Evolutionary conservation across 2,329 filamentous ascomycete species (phyloP).

Genomic region (Neurospora sp.): DNA sequence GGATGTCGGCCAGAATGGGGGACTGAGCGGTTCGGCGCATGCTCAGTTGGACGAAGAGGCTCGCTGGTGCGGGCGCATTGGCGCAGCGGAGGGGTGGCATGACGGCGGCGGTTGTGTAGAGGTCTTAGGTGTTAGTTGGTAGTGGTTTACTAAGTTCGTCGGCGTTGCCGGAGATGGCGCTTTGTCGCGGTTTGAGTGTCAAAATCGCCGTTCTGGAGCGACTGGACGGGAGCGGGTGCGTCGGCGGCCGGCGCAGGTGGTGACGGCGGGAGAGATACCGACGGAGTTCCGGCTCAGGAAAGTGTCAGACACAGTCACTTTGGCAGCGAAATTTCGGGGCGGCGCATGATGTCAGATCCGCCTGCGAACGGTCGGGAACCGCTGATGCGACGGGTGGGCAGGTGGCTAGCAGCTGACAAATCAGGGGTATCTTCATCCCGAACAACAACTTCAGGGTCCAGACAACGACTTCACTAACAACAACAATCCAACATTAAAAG

Average conservation of each 20-base stretch:
- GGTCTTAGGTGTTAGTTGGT: neutral
- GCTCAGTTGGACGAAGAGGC: slow-evolving; percentile 32
- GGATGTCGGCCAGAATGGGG: slow-evolving; percentile 29
- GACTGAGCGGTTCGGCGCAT: slow-evolving; percentile 9
- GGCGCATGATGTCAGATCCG: neutral
- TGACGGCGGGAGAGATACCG: neutral
- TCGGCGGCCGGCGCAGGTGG: neutral
- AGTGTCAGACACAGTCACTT: neutral
- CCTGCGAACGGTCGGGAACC: neutral
- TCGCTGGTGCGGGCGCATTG: slow-evolving; percentile 28
- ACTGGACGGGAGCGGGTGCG: slow-evolving; percentile 1
- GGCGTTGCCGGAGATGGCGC: neutral
- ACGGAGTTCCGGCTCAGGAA: neutral
- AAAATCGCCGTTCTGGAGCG: neutral
- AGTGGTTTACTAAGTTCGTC: neutral
- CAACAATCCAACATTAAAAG: neutral
- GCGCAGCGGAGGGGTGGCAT: slow-evolving; percentile 25
- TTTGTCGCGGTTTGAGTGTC: neutral
- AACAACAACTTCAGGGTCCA: neutral
- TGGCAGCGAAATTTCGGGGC: neutral
- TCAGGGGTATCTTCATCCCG: neutral
- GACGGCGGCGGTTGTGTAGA: neutral
- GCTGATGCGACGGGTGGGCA: neutral
- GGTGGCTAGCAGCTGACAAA: neutral
- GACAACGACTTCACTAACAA: neutral